phyloP scores from a whole-genome alignment of 1,139 yeast genomes.

The Taiozyma sp. region DNA sequence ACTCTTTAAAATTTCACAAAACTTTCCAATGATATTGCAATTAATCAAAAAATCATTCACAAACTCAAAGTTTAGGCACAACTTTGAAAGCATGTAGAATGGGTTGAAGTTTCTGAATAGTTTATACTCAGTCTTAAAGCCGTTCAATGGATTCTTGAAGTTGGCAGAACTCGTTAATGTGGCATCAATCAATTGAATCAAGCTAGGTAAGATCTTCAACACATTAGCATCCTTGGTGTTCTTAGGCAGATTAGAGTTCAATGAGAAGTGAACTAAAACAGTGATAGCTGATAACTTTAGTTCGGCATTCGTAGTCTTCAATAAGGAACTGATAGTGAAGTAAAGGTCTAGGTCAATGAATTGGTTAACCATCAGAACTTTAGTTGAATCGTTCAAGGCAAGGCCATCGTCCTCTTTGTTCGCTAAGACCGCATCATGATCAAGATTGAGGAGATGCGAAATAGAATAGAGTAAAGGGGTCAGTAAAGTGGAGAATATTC shows the following conservation, averaged over 20 bases:
- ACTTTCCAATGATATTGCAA: constrained; percentile 25
- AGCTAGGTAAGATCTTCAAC: constrained; percentile 25
- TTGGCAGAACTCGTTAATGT: not conserved
- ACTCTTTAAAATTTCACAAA: constrained; percentile 24
- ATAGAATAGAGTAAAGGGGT: constrained; percentile 27
- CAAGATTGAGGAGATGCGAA: constrained; percentile 24
- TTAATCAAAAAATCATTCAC: constrained; percentile 28
- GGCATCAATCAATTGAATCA: constrained; percentile 24
- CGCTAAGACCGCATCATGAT: constrained; percentile 4
- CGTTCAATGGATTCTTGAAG: constrained; percentile 6
- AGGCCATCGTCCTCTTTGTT: not conserved
- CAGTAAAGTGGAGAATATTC: constrained; percentile 19
- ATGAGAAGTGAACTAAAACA: constrained; percentile 25
- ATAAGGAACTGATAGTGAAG: constrained; percentile 25
- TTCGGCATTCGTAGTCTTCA: constrained; percentile 24
- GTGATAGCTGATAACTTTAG: constrained; percentile 26
- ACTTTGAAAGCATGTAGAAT: constrained; percentile 25
- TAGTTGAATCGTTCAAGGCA: too few relatives aligned
- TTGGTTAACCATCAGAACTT: constrained; percentile 32
- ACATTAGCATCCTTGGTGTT: constrained; percentile 18
- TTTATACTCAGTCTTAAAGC: constrained; percentile 15
- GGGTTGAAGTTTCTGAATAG: constrained; percentile 25
- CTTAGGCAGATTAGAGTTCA: constrained; percentile 15
- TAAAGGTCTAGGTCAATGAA: constrained; percentile 35
- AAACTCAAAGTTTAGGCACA: constrained; percentile 26